Evolutionary conservation across 164 flowering plant genomes (phyloP), one percentile per base, ranked within the genome.

Genomic region (Tinospora cordifolia): DNA sequence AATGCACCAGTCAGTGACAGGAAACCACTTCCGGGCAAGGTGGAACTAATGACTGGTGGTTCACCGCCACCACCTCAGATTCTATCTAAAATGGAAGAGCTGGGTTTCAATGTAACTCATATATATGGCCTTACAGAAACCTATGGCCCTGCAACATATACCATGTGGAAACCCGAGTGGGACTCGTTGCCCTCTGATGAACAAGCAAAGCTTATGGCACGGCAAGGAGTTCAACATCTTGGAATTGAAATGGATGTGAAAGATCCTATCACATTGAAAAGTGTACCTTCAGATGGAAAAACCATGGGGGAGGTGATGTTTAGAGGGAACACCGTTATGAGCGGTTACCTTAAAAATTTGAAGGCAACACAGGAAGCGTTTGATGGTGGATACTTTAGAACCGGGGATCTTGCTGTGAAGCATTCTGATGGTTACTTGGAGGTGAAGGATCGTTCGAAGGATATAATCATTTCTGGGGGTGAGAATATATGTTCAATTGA

Each of bases 221-320:
- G 78, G 13, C 77, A 81, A 74, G 84, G 85, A 19, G 9, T 79
- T 8, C 76, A 76, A 27, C 81, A 80, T 63, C 22, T 85, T n/a
- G 63, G 79, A 2, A 12, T 86, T 70, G 84, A 70, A 59, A 73
- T 86, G 2, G 97, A 91, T 66, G 82, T 91, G 40, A 91, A 85
- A 72, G 84, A 91, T 64, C 86, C 88, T 0, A 51, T 21, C 3
- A 87, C 86, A 14, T 80, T 88, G 87, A 69, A 78, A 39, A 88
- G 91, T 67, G 87, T 87, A 34, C 85, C 93, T 0, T 5, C 67
- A 2, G 89, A 89, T 70, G 90, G 85, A 19, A 78, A 79, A 68
- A 85, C 91, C 11, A 71, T 84, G 30, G 95, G 95, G 0, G 97
- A 91, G 75, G 83, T 89, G 24, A 88, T 89, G 93, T 83, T 91